Evolutionary conservation across 2,329 filamentous ascomycete genomes (phyloP).

Genomic region (Ophiocordyceps camponoti-floridani): DNA sequence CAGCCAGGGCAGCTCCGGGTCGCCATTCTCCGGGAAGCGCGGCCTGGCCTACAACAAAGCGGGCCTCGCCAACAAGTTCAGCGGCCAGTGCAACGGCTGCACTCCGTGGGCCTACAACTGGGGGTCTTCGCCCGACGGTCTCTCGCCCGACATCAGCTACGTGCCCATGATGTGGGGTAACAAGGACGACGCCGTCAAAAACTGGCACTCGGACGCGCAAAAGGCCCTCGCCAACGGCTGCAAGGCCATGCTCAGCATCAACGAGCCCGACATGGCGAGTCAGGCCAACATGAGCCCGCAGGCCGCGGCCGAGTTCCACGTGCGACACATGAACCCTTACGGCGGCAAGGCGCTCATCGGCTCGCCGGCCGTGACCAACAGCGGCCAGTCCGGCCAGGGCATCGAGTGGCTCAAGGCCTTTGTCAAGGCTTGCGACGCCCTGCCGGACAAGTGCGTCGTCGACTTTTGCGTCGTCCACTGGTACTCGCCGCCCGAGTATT

Average conservation of each 20-base stretch:
- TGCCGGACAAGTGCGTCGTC: constrained; percentile 23
- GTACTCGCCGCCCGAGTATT: constrained; percentile 34
- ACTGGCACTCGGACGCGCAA: constrained; percentile 32
- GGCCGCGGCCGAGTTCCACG: constrained; percentile 33
- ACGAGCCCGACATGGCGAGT: constrained; percentile 47
- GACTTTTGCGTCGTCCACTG: constrained; percentile 48
- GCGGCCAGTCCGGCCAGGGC: constrained; percentile 28
- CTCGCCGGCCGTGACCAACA: constrained; percentile 45
- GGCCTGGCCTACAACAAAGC: constrained; percentile 51
- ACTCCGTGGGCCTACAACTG: constrained; percentile 51
- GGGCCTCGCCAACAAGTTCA: constrained; percentile 32
- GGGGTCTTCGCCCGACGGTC: constrained; percentile 27
- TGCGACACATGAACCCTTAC: constrained; percentile 36
- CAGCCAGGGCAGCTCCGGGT: not conserved
- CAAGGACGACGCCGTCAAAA: constrained; percentile 19
- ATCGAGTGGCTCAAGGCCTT: constrained; percentile 37
- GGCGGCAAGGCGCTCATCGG: constrained; percentile 33
- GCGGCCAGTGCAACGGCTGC: constrained; percentile 18
- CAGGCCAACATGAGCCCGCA: constrained; percentile 41
- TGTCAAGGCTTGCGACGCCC: constrained; percentile 27
- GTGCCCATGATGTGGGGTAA: constrained; percentile 51
- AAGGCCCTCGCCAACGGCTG: constrained; percentile 33
- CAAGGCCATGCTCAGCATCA: constrained; percentile 46
- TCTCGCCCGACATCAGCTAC: constrained; percentile 31
- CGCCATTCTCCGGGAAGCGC: constrained; percentile 29